phyloP scores from a whole-genome alignment of 106 monocot species.

The Allium cepa region DNA sequence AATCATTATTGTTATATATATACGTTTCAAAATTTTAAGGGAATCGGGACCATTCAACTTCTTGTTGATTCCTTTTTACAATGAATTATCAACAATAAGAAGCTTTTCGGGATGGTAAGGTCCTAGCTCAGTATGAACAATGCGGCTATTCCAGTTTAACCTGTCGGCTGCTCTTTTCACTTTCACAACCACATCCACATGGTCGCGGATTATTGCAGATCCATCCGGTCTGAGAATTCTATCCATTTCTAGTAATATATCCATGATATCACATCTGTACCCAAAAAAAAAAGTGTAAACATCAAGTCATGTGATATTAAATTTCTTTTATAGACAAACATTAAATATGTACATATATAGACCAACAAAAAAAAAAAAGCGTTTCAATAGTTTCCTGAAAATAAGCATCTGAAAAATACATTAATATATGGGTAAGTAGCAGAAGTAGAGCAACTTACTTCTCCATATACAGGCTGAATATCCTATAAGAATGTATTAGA shows the following conservation, averaged over 20 bases:
- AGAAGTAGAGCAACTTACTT: conserved; percentile 39
- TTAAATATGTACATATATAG: background rate
- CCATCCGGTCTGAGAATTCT: conserved; percentile 67
- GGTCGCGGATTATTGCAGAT: conserved; percentile 52
- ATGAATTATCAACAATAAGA: conserved; percentile 59
- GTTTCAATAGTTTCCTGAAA: no score
- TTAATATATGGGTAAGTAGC: background rate
- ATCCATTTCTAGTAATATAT: conserved; percentile 73
- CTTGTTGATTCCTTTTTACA: background rate
- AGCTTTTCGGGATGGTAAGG: conserved; percentile 53
- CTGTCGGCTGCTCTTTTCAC: conserved; percentile 39
- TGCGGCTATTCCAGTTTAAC: conserved; percentile 36
- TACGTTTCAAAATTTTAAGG: background rate
- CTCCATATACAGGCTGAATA: conserved; percentile 69
- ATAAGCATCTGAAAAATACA: no score
- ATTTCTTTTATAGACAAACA: background rate
- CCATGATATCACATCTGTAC: conserved; percentile 49
- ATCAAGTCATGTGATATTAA: background rate
- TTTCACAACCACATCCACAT: conserved; percentile 43
- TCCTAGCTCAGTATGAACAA: conserved; percentile 51
- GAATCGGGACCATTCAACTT: background rate
- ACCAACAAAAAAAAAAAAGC: background rate
- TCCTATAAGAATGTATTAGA: conserved; percentile 67
- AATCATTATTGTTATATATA: background rate
- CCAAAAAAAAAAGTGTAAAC: background rate